Percentiles rank a stretch among this genome's conserved stretches.
Evolutionary conservation across 2,329 filamentous ascomycete species (phyloP).

Genomic region (Fusarium anguioides): DNA sequence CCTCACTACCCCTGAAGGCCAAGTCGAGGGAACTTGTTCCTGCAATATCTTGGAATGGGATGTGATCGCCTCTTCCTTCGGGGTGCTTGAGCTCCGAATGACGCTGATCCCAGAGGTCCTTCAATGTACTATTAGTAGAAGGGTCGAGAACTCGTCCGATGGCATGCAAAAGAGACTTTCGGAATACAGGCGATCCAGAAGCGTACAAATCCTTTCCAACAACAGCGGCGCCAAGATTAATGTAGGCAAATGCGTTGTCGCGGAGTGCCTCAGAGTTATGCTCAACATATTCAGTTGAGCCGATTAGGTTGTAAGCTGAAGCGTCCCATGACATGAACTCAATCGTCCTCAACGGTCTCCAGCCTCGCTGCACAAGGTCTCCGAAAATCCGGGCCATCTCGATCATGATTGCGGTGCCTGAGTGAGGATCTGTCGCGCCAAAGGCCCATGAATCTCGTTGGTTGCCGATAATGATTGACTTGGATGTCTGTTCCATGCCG

Average conservation of each 20-base stretch:
- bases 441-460: constrained; percentile 94
- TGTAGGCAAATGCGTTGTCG: constrained; percentile 81
- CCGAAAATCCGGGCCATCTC: constrained; percentile 90
- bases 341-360: constrained; percentile 93
- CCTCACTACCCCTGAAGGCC: constrained; percentile 74
- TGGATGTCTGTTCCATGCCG: constrained; percentile 84
- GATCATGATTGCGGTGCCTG: constrained; percentile 89
- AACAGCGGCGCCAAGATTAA: constrained; percentile 90
- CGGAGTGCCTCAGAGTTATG: constrained; percentile 79
- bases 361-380: constrained; percentile 78
- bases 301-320: constrained; percentile 91
- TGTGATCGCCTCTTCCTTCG: constrained; percentile 83
- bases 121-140: constrained; percentile 75
- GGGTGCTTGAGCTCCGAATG: constrained; percentile 72
- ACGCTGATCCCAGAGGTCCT: constrained; percentile 78
- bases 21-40: constrained; percentile 91
- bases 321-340: constrained; percentile 98
- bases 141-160: constrained; percentile 82
- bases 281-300: constrained; percentile 95
- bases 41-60: constrained; percentile 90
- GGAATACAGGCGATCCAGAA: constrained; percentile 82
- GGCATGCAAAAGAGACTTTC: constrained; percentile 76
- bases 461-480: constrained; percentile 90
- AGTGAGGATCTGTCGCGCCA: constrained; percentile 86
- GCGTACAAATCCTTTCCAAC: constrained; percentile 80